A percentile compares a stretch with the other conserved stretches of the same genome.
Evolutionary conservation across 768 basidiomycete species (phyloP).

Genomic region (Mycena rosella): DNA sequence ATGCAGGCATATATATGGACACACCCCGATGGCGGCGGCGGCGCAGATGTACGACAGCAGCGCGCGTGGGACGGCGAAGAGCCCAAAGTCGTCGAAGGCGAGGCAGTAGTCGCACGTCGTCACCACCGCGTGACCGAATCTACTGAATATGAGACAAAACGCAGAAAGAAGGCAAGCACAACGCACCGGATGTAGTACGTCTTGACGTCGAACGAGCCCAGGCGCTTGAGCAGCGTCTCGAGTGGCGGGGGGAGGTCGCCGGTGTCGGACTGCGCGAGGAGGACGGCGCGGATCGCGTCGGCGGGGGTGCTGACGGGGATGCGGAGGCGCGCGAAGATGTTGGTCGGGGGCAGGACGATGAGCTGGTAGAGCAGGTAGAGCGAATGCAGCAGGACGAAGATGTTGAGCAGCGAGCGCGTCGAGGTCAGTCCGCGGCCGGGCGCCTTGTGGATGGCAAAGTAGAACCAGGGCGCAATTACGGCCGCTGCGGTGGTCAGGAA

Average conservation of each 20-base stretch:
- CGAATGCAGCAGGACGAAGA: slow-evolving; percentile 63
- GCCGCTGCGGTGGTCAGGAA: slow-evolving; percentile 21
- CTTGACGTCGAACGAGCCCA: slow-evolving; percentile 70
- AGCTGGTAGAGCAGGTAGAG: slow-evolving; percentile 62
- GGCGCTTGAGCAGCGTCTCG: slow-evolving; percentile 64
- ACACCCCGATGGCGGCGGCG: slow-evolving; percentile 64
- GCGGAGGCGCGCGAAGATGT: slow-evolving; percentile 69
- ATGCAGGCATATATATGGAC: slow-evolving; percentile 22
- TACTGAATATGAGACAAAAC: slow-evolving; percentile 41
- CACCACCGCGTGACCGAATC: slow-evolving; percentile 78
- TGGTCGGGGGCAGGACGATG: slow-evolving; percentile 65
- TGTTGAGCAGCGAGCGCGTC: slow-evolving; percentile 46
- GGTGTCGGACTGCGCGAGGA: slow-evolving; percentile 58
- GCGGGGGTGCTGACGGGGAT: slow-evolving; percentile 68
- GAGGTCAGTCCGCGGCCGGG: slow-evolving; percentile 30
- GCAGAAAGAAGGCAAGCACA: neutral
- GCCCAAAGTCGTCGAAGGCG: slow-evolving; percentile 68
- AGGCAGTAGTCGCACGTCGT: slow-evolving; percentile 76
- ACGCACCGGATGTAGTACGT: slow-evolving; percentile 70
- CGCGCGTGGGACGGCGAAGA: slow-evolving; percentile 67
- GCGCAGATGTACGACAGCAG: slow-evolving; percentile 73
- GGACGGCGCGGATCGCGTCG: slow-evolving; percentile 61
- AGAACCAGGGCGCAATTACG: slow-evolving; percentile 34
- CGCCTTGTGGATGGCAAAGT: slow-evolving; percentile 29
- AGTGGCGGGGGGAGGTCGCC: slow-evolving; percentile 61